These are phyloP conservation scores for Pharnaceum exiguum DNA, from an alignment of 148 eudicot genomes.

Conservation along the genomic window DNA sequence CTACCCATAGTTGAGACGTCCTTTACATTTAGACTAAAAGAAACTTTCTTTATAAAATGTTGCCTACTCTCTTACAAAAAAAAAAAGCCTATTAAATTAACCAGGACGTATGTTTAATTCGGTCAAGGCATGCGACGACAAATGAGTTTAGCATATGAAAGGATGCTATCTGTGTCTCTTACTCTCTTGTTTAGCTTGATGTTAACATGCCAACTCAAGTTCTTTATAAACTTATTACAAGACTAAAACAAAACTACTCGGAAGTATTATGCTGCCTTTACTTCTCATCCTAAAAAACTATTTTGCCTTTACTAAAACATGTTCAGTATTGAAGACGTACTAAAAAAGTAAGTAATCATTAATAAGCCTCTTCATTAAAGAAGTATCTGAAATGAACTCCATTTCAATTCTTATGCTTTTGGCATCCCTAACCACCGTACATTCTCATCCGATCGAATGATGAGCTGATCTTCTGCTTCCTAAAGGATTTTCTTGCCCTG, in stretches of 20 bases:
- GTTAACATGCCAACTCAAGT: slow-evolving; percentile 22
- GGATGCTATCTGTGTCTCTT: slow-evolving; percentile 22
- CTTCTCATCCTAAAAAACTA: too few species aligned
- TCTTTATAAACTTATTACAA: neutral
- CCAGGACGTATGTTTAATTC: slow-evolving; percentile 3
- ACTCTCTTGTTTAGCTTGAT: slow-evolving; percentile 14
- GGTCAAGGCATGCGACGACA: slow-evolving; percentile 3
- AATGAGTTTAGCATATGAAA: slow-evolving; percentile 7
- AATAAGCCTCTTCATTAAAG: too few species aligned
- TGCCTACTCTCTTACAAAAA: too few species aligned
- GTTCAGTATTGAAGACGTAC: too few species aligned
- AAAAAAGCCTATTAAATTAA: too few species aligned
- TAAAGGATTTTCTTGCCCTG: neutral
- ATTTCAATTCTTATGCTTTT: too few species aligned
- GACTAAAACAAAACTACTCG: too few species aligned
- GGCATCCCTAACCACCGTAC: slow-evolving; percentile 14
- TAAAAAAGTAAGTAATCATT: too few species aligned
- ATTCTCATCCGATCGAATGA: too few species aligned
- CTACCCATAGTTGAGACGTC: slow-evolving; percentile 2
- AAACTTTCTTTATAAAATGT: too few species aligned
- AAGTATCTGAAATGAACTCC: too few species aligned
- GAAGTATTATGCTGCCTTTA: neutral
- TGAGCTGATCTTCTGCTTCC: neutral
- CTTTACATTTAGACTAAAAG: neutral
- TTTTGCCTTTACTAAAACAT: too few species aligned